phyloP scores from a whole-genome alignment of 2,329 filamentous ascomycete genomes.

The Didymella keratinophila region DNA sequence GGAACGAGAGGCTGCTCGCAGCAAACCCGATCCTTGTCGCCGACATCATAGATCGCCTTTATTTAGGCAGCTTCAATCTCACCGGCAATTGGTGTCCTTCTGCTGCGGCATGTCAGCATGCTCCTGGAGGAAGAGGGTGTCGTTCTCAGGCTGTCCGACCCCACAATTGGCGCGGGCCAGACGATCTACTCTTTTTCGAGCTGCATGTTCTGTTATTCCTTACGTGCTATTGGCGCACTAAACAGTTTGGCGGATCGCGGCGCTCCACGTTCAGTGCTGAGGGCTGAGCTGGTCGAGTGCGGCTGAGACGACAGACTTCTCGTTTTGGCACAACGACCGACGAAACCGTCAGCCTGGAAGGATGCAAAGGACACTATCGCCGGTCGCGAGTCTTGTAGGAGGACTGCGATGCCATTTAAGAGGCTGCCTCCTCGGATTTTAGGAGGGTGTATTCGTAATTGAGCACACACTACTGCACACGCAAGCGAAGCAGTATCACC shows the following conservation, averaged over 20 bases:
- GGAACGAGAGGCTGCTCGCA: constrained; percentile 3
- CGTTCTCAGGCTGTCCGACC: constrained; percentile 10
- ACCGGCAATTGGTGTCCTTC: neutral
- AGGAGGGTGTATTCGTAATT: constrained; percentile 16
- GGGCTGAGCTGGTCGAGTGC: constrained; percentile 21
- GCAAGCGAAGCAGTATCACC: constrained; percentile 10
- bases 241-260: constrained; percentile 16
- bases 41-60: constrained; percentile 10
- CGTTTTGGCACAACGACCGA: constrained; percentile 21
- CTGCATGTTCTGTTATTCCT: constrained; percentile 12
- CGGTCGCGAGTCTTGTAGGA: constrained; percentile 16
- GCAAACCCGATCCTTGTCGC: constrained; percentile 1
- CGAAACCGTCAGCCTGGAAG: constrained; percentile 18
- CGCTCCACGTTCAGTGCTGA: constrained; percentile 19
- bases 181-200: constrained; percentile 11
- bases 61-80: constrained; percentile 2
- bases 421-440: constrained; percentile 13
- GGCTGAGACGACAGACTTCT: constrained; percentile 22
- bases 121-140: neutral
- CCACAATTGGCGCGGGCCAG: constrained; percentile 17
- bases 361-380: constrained; percentile 13
- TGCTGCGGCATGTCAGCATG: constrained; percentile 2
- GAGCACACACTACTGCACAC: constrained; percentile 16
- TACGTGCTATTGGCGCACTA: constrained; percentile 10
- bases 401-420: constrained; percentile 14